Base-by-base conservation (phyloP, 2,329 filamentous ascomycete genomes). In the Verticillium klebahnii region DNA sequence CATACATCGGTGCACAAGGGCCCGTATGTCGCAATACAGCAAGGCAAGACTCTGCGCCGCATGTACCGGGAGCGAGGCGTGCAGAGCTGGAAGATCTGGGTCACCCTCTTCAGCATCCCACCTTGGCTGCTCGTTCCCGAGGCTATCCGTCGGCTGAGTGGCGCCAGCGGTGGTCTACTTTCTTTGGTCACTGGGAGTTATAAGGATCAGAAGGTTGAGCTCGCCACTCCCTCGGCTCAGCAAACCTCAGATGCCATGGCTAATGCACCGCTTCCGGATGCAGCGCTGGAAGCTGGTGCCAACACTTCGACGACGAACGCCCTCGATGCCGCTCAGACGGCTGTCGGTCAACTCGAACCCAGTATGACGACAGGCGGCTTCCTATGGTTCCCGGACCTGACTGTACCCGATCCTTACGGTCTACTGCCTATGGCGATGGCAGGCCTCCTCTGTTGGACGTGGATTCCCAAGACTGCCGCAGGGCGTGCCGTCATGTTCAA, bases 351-450 rank as follows among this genome's bases (percentile, higher is more conserved):
- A 5, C 23, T 59, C 7, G 40, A 57, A 12, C 31, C 6, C 58
- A 62, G 76, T 1, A 67, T 87, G n/a, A 68, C 74, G 1, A 74
- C 79, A 0, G 84, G 81, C 5, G 84, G 84, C 31, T 78, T 75
- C 50, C 73, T 86, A 17, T 86, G 84, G 83, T 85, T 86, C 67
- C 73, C 77, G 2, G 80, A 87, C 65, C 76, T 87, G 29, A 80
- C 79, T 7, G 78, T 69, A 34, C 72, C 80, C 36, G 85, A 87
- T 63, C 82, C 85, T 1, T 80, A 79, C 61, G 74, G 78, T 61
- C 70, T 79, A 32, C 75, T 86, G 0, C 83, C 85, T 2, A 31
- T 61, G 6, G 9, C 58, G 3, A 9, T 61, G 12, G 58, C 62
- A 11, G 56, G 25, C 15, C 25, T 34, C 2, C 31, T 56, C 6